A percentile compares a stretch with the other conserved stretches of the same genome.
Conservation (phyloP, 768 basidiomycete genomes). For the Collybiopsis luxurians region DNA sequence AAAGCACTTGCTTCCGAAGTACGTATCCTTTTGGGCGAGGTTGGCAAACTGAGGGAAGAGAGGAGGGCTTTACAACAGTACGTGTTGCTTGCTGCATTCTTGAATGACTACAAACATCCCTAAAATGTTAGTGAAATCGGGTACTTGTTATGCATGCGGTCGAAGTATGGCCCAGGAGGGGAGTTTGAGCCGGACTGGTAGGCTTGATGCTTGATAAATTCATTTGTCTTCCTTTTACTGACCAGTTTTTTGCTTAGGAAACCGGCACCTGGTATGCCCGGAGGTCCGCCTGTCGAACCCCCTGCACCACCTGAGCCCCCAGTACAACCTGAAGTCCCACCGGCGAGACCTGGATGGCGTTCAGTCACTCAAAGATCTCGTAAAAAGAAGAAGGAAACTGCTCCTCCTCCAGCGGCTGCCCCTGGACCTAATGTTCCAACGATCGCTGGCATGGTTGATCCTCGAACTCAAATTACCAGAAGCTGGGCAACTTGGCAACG, state of each 20-base stretch:
- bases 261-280: constrained; percentile 43
- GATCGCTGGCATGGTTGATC: constrained; percentile 26
- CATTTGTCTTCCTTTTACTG: constrained; percentile 3
- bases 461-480: constrained; percentile 36
- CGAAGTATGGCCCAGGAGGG: constrained; percentile 82
- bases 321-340: constrained; percentile 38
- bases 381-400: constrained; percentile 46
- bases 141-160: constrained; percentile 61
- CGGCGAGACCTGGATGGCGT: constrained; percentile 62
- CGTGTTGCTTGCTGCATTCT: constrained; percentile 23
- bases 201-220: constrained; percentile 22
- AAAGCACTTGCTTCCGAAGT: constrained; percentile 82
- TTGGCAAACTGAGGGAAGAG: constrained; percentile 80
- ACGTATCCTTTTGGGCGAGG: constrained; percentile 78
- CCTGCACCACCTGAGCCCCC: constrained; percentile 36
- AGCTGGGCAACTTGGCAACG: constrained; percentile 72
- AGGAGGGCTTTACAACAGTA: constrained; percentile 77
- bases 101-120: not conserved
- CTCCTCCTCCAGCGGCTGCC: constrained; percentile 28
- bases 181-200: constrained; percentile 83
- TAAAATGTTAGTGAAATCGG: constrained; percentile 62
- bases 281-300: constrained; percentile 41
- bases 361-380: constrained; percentile 38
- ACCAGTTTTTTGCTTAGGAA: constrained; percentile 27
- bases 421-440: constrained; percentile 28